phyloP scores from a whole-genome alignment of 2,329 filamentous ascomycete species.

The Aureobasidium sp. region DNA sequence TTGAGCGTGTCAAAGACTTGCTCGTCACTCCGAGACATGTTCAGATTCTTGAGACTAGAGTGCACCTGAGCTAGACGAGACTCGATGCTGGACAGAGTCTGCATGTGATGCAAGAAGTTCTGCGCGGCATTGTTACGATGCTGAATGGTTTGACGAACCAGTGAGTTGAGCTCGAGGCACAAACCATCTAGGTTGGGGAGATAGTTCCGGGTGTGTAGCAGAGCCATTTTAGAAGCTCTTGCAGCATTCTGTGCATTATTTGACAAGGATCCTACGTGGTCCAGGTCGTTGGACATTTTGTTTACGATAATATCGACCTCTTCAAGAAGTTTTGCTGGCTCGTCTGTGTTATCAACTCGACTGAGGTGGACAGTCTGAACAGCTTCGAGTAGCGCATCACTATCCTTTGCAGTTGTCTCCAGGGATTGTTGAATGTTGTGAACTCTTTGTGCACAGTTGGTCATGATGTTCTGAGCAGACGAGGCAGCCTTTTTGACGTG shows the following conservation, averaged over 20 bases:
- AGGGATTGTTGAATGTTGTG: slow-evolving; percentile 36
- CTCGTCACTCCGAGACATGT: slow-evolving; percentile 66
- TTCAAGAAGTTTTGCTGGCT: slow-evolving; percentile 63
- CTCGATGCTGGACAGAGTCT: slow-evolving; percentile 72
- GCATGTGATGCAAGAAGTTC: slow-evolving; percentile 68
- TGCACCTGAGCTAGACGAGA: slow-evolving; percentile 66
- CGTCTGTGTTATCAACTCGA: slow-evolving; percentile 48
- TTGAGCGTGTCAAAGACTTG: slow-evolving; percentile 75
- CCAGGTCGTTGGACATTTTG: slow-evolving; percentile 82
- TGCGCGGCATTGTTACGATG: slow-evolving; percentile 61
- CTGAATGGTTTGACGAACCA: slow-evolving; percentile 47
- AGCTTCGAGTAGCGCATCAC: slow-evolving; percentile 38
- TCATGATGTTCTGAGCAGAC: slow-evolving; percentile 56
- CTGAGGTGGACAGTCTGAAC: slow-evolving; percentile 42
- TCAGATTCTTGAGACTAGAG: slow-evolving; percentile 62
- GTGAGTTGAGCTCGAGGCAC: slow-evolving; percentile 49
- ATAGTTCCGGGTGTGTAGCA: slow-evolving; percentile 57
- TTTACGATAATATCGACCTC: slow-evolving; percentile 81
- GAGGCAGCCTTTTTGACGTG: slow-evolving; percentile 66
- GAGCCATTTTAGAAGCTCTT: slow-evolving; percentile 57
- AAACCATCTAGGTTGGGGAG: slow-evolving; percentile 54
- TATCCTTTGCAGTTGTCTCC: slow-evolving; percentile 35
- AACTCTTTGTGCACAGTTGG: slow-evolving; percentile 54
- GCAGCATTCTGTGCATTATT: slow-evolving; percentile 59
- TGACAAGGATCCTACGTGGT: slow-evolving; percentile 63